Base-by-base conservation (phyloP, 768 basidiomycete genomes). In the Termitomyces sp. region DNA sequence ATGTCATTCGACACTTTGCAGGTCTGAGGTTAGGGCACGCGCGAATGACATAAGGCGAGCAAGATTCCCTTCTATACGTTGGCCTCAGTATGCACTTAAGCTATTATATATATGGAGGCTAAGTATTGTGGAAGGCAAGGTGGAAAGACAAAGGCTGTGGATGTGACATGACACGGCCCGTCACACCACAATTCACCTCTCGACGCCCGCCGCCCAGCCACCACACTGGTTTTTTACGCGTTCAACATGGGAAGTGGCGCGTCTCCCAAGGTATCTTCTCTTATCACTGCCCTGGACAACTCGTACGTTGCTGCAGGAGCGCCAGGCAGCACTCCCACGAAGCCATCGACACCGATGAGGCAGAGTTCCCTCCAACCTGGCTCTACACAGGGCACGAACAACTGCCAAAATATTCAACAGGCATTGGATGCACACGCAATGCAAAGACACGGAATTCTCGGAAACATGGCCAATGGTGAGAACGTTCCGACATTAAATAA, bases 231-330 rank as follows among this genome's bases (percentile, higher is more conserved):
- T 20, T 38, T 48, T 37, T 9, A 61, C 66, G 64, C 60, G 64
- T 63, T 48, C 50, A 64, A 15, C 17, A 68, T 70, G 68, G 60
- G 62, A 5, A 32, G 31, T 38, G 46, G 63, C 66, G 66, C 64
- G 62, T 60, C 69, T 38, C 67, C 63, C 25, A 69, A 65, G 48
- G 37, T 29, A 37, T 64, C 70, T 32, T 69, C 69, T 40, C 66
- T 73, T 45, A 59, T 76, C 5, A 71, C 70, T 66, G 73, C 72
- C 31, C 64, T 76, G 47, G 73, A 76, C 40, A 69, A 67, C 37
- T 68, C 69, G 3, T 68, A 67, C 60, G 31, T 47, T 48, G 58
- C n/a, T 42, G 48, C 50, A 36, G 47, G 58, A 64, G 49, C 29
- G 43, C 34, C 62, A 63, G 14, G 54, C 60, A 42, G 43, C 60